A percentile compares a stretch with the other conserved stretches of the same genome.
These are phyloP conservation scores for Beauveria caledonica DNA, from an alignment of 2,329 filamentous ascomycete genomes.

Conservation along the genomic window DNA sequence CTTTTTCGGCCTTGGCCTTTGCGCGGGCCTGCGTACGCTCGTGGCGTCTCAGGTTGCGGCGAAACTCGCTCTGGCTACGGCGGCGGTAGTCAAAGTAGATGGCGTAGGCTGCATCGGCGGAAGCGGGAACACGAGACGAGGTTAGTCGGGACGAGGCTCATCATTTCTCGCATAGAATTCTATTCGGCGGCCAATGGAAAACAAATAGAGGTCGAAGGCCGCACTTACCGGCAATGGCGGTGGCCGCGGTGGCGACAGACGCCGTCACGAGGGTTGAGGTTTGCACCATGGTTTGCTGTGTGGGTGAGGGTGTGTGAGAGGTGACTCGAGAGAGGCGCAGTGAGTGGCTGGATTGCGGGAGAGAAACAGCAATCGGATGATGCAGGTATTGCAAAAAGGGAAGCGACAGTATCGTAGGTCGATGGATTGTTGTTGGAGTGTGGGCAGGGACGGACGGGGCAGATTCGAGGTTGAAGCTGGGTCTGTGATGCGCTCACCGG, in stretches of 20 bases:
- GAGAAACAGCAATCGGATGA: neutral
- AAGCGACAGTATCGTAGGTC: neutral
- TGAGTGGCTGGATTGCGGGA: neutral
- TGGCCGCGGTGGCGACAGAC: constrained; percentile 52
- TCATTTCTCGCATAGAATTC: neutral
- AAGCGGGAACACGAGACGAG: neutral
- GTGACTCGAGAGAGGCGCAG: neutral
- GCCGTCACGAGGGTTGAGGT: constrained; percentile 50
- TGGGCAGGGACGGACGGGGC: neutral
- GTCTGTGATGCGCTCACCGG: constrained; percentile 9
- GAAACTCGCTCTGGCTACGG: constrained; percentile 56
- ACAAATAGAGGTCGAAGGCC: constrained; percentile 6
- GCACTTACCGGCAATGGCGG: constrained; percentile 49
- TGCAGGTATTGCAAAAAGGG: constrained; percentile 3
- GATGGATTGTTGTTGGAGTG: neutral
- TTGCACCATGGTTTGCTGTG: constrained; percentile 33
- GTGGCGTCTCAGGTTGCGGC: constrained; percentile 62
- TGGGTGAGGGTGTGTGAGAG: constrained; percentile 4
- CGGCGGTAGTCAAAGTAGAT: constrained; percentile 62
- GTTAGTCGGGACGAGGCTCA: neutral
- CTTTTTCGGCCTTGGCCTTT: constrained; percentile 63
- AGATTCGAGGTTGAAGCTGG: constrained; percentile 4
- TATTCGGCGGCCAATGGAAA: neutral
- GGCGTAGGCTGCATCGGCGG: constrained; percentile 44
- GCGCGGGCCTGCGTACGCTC: constrained; percentile 63